A percentile compares a stretch with the other conserved stretches of the same genome.
Evolutionary conservation across 2,329 filamentous ascomycete genomes (phyloP).

Genomic region (Phyllosticta capitalensis): DNA sequence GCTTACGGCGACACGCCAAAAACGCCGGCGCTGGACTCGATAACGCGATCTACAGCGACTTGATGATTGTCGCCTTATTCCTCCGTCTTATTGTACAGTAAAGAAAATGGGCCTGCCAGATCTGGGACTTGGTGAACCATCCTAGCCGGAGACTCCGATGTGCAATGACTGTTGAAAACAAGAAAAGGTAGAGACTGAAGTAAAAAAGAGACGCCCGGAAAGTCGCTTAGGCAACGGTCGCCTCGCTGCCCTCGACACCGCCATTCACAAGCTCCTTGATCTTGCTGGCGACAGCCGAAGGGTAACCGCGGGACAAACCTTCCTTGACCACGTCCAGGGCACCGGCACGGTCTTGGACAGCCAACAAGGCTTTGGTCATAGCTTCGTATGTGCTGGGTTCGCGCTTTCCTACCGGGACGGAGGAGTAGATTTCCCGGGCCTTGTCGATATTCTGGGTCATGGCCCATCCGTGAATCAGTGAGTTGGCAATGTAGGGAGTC

Average conservation of each 20-base stretch:
- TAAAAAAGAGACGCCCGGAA: not conserved
- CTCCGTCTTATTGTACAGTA: not conserved
- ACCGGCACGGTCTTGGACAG: slow-evolving; percentile 66
- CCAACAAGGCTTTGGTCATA: slow-evolving; percentile 89
- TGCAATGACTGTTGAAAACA: not conserved
- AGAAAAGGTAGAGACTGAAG: not conserved
- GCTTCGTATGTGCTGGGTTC: slow-evolving; percentile 98
- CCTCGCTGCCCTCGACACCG: slow-evolving; percentile 12
- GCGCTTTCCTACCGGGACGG: slow-evolving; percentile 66
- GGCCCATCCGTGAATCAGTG: slow-evolving; percentile 94
- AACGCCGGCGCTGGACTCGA: not conserved
- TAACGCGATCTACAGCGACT: not conserved
- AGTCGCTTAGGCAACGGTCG: not conserved
- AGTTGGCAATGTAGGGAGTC: slow-evolving; percentile 97
- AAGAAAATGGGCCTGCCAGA: not conserved
- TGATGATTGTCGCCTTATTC: not conserved
- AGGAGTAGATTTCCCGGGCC: slow-evolving; percentile 68
- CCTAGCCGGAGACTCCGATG: not conserved
- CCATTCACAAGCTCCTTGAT: slow-evolving; percentile 71
- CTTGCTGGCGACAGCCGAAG: slow-evolving; percentile 84
- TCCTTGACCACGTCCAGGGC: slow-evolving; percentile 77
- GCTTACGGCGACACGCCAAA: not conserved
- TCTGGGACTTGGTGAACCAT: not conserved
- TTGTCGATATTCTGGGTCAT: slow-evolving; percentile 70
- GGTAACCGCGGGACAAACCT: slow-evolving; percentile 85